A percentile compares a stretch with the other conserved stretches of the same genome.
Evolutionary conservation across 371 early-diverging fungal species (phyloP).

Genomic region (Nematocida displodere): DNA sequence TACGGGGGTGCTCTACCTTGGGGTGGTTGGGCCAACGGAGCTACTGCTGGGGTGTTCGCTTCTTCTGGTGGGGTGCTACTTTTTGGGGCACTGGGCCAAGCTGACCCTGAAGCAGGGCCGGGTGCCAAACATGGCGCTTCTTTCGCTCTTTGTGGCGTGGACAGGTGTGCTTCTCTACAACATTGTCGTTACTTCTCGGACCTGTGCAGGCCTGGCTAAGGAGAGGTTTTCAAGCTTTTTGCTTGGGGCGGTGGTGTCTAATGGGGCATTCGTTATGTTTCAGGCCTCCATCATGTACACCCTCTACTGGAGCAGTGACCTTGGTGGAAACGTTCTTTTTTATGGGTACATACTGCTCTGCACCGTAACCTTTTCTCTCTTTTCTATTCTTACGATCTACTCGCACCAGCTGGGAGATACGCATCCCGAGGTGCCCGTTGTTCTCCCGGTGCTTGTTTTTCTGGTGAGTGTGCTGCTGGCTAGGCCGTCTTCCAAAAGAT

Average conservation of each 20-base stretch:
- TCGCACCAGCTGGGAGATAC: not conserved
- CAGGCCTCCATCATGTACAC: not conserved
- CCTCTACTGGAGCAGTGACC: no score
- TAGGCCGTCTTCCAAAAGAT: not conserved
- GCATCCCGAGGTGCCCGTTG: not conserved
- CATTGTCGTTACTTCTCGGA: not conserved
- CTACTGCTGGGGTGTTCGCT: slow-evolving; percentile 69
- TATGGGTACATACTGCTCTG: not conserved
- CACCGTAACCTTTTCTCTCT: slow-evolving; percentile 10
- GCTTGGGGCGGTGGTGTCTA: not conserved
- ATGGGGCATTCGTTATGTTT: not conserved
- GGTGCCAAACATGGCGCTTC: no score
- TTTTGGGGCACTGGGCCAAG: no score
- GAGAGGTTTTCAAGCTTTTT: not conserved
- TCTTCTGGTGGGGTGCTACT: slow-evolving; percentile 48
- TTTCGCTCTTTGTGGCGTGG: not conserved
- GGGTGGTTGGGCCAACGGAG: slow-evolving; percentile 85
- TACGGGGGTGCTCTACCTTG: slow-evolving; percentile 79
- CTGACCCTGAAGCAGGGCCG: no score
- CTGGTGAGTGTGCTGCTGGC: not conserved
- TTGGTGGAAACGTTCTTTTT: no score
- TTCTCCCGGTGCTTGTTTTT: not conserved
- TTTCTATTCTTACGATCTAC: slow-evolving; percentile 4
- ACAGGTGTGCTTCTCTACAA: not conserved
- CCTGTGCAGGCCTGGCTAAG: not conserved